phyloP scores from a whole-genome alignment of 2,329 filamentous ascomycete species.

The Pseudogymnoascus pannorum region DNA sequence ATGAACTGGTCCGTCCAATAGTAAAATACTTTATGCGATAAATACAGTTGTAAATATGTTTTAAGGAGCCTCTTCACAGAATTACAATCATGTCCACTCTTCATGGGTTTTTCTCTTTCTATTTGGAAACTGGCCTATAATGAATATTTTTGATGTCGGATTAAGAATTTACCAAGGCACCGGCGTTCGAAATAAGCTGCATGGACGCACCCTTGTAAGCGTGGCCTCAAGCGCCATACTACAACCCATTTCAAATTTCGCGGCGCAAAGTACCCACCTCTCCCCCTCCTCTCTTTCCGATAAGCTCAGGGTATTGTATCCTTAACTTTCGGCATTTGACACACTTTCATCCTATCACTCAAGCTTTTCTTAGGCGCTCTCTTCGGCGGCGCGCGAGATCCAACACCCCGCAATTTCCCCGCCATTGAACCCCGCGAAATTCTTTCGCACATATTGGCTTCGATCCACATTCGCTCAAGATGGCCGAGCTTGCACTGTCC shows the following conservation, averaged over 20 bases:
- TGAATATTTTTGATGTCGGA: not conserved
- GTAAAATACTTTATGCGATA: not conserved
- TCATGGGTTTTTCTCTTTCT: not conserved
- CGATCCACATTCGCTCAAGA: conserved; percentile 15
- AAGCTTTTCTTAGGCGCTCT: conserved; percentile 8
- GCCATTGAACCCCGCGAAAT: not conserved
- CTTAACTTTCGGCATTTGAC: not conserved
- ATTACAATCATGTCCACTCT: not conserved
- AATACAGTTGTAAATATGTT: conserved; percentile 3
- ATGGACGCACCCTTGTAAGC: not conserved
- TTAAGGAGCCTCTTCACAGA: not conserved
- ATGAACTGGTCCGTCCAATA: not conserved
- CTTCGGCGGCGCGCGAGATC: not conserved
- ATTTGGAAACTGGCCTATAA: not conserved
- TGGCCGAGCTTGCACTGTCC: conserved; percentile 36
- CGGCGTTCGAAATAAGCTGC: conserved; percentile 3
- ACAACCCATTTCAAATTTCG: conserved; percentile 4
- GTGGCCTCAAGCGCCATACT: conserved; percentile 6
- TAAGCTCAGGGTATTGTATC: not conserved
- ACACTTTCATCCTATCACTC: not conserved
- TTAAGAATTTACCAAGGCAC: not conserved
- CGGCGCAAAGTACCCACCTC: not conserved
- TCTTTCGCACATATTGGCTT: not conserved
- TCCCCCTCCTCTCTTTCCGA: not conserved
- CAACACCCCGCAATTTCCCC: conserved; percentile 4